Base-by-base conservation (phyloP, 2,329 filamentous ascomycete species). In the Claviceps purpurea region DNA sequence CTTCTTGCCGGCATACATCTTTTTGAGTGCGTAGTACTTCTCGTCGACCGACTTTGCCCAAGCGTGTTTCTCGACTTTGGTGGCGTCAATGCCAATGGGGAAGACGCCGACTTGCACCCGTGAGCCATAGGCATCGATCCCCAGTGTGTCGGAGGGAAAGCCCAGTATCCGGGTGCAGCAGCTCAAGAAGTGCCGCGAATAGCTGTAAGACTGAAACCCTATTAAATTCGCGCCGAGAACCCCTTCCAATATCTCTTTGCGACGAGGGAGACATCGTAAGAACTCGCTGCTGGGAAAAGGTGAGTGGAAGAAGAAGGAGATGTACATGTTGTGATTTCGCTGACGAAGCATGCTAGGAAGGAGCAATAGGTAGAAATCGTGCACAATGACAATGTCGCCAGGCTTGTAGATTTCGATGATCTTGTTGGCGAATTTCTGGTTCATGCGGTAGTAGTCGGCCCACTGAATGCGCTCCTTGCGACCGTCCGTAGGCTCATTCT, bases 281-380 rank as follows among this genome's bases (percentile, higher is more conserved):
- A 95, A 96, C 68, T 97, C 93, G 74, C 88, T 95, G 69, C 89
- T 95, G 38, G 91, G 91, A 68, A 97, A 97, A 0, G 91, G 91
- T 46, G 89, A 85, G 68, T 97, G 91, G 47, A 97, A 75, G 73
- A 89, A 97, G 73, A 96, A 96, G 51, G 89, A 85, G 63, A 96
- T 90, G 71, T 95, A 94, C 69, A 95, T 87, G 66, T 89, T 87
- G 4, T 89, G 87, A 18, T 90, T 75, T 43, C 85, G 81, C 66
- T 95, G 89, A 47, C 91, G 84, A 54, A 97, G 73, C 72, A 97
- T 82, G 68, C 83, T 89, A 2, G 93, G 91, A 4, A 97, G 78
- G 24, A 97, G 76, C 67, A 97, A 82, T 47, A 97, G 79, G 64
- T 95, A 90, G 68, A 95, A 96, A 69, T 97, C 91, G 66, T 97